Evolutionary conservation across 257 asterid genomes (phyloP).

Genomic region (Schizonepeta tenuifolia): DNA sequence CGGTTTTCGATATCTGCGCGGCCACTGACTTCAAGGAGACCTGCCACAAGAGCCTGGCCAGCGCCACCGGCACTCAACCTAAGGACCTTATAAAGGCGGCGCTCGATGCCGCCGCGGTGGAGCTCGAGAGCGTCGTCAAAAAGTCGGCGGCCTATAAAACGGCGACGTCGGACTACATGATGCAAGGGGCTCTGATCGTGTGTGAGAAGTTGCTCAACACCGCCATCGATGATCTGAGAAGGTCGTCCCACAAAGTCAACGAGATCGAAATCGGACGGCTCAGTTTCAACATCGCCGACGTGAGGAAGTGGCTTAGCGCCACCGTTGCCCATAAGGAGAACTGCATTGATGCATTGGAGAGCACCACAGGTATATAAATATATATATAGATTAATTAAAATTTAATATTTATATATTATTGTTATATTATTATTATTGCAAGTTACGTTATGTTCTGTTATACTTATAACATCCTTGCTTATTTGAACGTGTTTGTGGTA

Average conservation of each 20-base stretch:
- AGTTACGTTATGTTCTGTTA: no score
- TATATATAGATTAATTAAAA: no score
- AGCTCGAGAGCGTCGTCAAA: conserved; percentile 38
- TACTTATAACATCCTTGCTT: no score
- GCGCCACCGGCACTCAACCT: conserved; percentile 49
- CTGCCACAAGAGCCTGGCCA: conserved; percentile 48
- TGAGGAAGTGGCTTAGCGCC: conserved; percentile 71
- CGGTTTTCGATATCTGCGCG: conserved; percentile 41
- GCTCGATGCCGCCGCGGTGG: conserved; percentile 47
- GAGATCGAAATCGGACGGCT: conserved; percentile 38
- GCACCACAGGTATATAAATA: conserved; percentile 42
- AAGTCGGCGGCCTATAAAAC: conserved; percentile 41
- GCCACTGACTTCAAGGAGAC: conserved; percentile 60
- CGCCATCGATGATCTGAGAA: conserved; percentile 54
- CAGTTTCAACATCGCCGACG: conserved; percentile 48
- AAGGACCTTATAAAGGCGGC: conserved; percentile 52
- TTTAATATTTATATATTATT: no score
- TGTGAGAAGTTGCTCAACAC: conserved; percentile 53
- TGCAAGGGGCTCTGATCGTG: conserved; percentile 53
- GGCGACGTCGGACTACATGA: conserved; percentile 45
- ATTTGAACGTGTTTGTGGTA: background rate
- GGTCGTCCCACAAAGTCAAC: conserved; percentile 42
- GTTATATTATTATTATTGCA: no score
- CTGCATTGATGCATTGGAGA: conserved; percentile 64
- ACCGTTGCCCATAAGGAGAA: conserved; percentile 55